A percentile compares a stretch with the other conserved stretches of the same genome.
Conservation (phyloP, 2,329 filamentous ascomycete species). For the Huntiella omanensis region DNA sequence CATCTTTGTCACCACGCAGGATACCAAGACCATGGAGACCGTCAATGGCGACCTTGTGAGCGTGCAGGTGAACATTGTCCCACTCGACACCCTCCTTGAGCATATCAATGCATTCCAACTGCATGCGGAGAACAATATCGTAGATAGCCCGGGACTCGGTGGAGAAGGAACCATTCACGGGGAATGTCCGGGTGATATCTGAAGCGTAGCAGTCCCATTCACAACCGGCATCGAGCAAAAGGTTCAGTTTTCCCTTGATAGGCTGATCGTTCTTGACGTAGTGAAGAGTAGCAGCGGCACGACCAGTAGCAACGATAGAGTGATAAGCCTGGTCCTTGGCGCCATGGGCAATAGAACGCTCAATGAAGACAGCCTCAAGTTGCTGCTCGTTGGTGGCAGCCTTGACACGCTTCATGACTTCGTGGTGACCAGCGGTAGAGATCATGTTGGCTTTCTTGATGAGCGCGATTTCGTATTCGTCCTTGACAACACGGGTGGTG, state of each 20-base stretch:
- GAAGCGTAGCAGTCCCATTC: constrained; percentile 58
- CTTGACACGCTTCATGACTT: constrained; percentile 40
- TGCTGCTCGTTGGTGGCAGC: constrained; percentile 60
- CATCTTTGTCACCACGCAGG: constrained; percentile 43
- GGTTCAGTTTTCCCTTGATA: constrained; percentile 51
- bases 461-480: constrained; percentile 54
- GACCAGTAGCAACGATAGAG: constrained; percentile 66
- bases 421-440: constrained; percentile 46
- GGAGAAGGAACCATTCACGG: constrained; percentile 53
- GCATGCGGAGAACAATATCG: constrained; percentile 72
- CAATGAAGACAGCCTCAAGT: constrained; percentile 63
- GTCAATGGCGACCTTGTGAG: constrained; percentile 65
- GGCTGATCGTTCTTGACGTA: constrained; percentile 65
- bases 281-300: constrained; percentile 68
- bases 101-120: constrained; percentile 53
- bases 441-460: constrained; percentile 55
- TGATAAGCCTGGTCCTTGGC: constrained; percentile 74
- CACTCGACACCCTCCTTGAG: constrained; percentile 59
- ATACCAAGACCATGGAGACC: constrained; percentile 62
- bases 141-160: constrained; percentile 57
- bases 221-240: constrained; percentile 69
- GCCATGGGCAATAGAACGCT: constrained; percentile 54
- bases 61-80: constrained; percentile 64
- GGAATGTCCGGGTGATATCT: constrained; percentile 69
- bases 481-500: constrained; percentile 50